phyloP scores from a whole-genome alignment of 2,329 filamentous ascomycete genomes.

The Alternaria sp. region DNA sequence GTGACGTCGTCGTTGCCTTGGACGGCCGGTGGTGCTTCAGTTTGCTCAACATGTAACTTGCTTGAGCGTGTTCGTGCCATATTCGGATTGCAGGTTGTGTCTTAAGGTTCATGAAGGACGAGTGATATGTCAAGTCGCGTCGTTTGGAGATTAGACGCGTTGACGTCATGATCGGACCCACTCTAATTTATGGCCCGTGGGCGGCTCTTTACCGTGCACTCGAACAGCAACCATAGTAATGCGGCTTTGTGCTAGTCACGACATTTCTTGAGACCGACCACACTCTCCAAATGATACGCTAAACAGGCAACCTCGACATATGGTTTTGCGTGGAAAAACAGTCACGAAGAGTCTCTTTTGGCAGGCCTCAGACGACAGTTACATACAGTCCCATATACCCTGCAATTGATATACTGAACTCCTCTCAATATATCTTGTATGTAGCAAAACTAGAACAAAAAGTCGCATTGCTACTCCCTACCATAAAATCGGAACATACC shows the following conservation, averaged over 20 bases:
- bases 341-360: not conserved
- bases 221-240: not conserved
- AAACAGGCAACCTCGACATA: not conserved
- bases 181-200: not conserved
- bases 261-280: not conserved
- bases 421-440: not conserved
- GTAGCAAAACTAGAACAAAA: not conserved
- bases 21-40: constrained; percentile 2
- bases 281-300: not conserved
- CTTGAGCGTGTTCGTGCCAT: constrained; percentile 32
- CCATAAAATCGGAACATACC: not conserved
- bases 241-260: not conserved
- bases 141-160: constrained; percentile 6
- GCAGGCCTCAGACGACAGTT: not conserved
- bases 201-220: not conserved
- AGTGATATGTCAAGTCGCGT: constrained; percentile 3
- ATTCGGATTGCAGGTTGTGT: not conserved
- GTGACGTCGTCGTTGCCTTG: constrained; percentile 16
- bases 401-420: not conserved
- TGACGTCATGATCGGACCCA: constrained; percentile 13
- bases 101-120: not conserved
- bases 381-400: not conserved
- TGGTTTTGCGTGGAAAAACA: not conserved
- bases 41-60: constrained; percentile 2
- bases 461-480: not conserved